These are phyloP conservation scores for Microbotryum scabiosae DNA, from an alignment of 1,284 basidiomycete genomes.

Conservation along the genomic window DNA sequence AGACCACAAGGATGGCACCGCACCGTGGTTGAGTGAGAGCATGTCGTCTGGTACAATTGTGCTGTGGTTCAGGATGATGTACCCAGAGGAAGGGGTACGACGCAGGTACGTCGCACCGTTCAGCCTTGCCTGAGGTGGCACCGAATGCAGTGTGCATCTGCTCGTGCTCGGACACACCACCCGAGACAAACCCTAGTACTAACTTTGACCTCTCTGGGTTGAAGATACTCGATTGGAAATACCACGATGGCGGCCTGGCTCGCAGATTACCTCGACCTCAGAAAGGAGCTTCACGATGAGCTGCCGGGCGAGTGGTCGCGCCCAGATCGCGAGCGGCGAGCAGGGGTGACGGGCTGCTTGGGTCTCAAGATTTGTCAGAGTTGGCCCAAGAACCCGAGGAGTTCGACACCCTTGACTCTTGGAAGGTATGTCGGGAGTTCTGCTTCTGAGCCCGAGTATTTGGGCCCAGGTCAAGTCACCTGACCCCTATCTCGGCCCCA, in stretches of 20 bases:
- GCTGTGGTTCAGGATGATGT: constrained; percentile 60
- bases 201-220: constrained; percentile 46
- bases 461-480: constrained; percentile 21
- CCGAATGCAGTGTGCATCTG: background rate
- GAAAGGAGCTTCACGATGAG: constrained; percentile 37
- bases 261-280: constrained; percentile 8
- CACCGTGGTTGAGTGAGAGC: background rate
- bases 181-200: constrained; percentile 57
- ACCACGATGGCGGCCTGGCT: constrained; percentile 2
- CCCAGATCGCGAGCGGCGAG: constrained; percentile 1
- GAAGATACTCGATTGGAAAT: too few species aligned
- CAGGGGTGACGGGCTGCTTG: constrained; percentile 53
- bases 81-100: constrained; percentile 63
- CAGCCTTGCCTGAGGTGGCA: background rate
- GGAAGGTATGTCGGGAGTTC: constrained; percentile 25
- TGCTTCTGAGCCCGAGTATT: constrained; percentile 41
- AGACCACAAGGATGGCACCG: too few species aligned
- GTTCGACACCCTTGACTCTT: constrained; percentile 1
- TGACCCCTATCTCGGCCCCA: constrained; percentile 6
- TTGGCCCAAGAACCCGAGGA: constrained; percentile 37
- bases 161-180: constrained; percentile 51
- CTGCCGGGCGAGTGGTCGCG: constrained; percentile 45
- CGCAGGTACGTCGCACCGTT: constrained; percentile 43
- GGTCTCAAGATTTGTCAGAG: constrained; percentile 55
- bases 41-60: constrained; percentile 26